Percentiles rank a stretch among this genome's conserved stretches.
phyloP scores from a whole-genome alignment of 1,139 yeast species.

The Kodamaea sp. region DNA sequence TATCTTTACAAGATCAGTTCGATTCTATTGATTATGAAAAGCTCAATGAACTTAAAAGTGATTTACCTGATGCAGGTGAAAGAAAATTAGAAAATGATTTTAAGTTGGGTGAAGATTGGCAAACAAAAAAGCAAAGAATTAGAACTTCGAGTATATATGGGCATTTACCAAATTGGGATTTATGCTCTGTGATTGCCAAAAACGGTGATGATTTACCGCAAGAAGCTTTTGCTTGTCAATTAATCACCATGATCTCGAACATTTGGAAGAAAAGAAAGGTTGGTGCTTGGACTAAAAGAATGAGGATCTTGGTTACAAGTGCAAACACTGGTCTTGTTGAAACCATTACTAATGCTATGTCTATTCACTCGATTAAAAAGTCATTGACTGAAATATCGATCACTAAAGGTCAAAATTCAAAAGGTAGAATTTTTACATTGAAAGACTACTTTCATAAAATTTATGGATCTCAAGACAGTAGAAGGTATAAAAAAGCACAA shows the following conservation, averaged over 20 bases:
- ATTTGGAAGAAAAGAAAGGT: slow-evolving; percentile 65
- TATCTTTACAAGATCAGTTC: slow-evolving; percentile 70
- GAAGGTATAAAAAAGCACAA: slow-evolving; percentile 66
- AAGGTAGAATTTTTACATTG: slow-evolving; percentile 67
- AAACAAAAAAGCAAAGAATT: slow-evolving; percentile 72
- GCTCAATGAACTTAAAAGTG: slow-evolving; percentile 23
- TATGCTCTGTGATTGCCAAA: slow-evolving; percentile 91
- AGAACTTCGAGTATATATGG: slow-evolving; percentile 76
- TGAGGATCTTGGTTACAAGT: slow-evolving; percentile 89
- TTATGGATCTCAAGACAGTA: slow-evolving; percentile 59
- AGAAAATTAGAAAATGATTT: slow-evolving; percentile 87
- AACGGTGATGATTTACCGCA: slow-evolving; percentile 95
- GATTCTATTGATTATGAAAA: slow-evolving; percentile 50
- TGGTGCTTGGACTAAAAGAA: slow-evolving; percentile 84
- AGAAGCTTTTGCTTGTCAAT: slow-evolving; percentile 95
- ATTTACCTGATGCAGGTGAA: slow-evolving; percentile 65
- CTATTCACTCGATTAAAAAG: slow-evolving; percentile 90
- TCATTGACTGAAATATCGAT: slow-evolving; percentile 77
- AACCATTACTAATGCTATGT: slow-evolving; percentile 89
- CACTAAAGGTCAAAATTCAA: slow-evolving; percentile 59
- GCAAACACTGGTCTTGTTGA: slow-evolving; percentile 90
- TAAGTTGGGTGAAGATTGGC: slow-evolving; percentile 94
- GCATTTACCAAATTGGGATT: slow-evolving; percentile 86
- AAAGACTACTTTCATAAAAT: slow-evolving; percentile 72
- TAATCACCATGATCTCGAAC: slow-evolving; percentile 78